phyloP scores from a whole-genome alignment of 805 yeast genomes.

The Candida methanosorbosa region DNA sequence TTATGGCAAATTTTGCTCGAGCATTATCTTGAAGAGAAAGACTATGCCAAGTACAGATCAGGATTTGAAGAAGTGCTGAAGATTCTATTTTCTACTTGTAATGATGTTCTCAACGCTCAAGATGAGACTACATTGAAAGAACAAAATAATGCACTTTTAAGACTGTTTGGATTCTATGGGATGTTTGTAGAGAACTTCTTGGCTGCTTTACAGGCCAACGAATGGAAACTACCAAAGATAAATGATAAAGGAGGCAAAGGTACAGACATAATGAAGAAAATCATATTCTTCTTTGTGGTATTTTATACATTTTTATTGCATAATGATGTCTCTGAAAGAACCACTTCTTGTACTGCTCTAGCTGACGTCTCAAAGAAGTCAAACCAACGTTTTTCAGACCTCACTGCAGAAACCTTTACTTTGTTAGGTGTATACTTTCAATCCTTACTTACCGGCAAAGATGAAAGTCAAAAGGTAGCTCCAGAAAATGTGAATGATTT shows the following conservation, averaged over 20 bases:
- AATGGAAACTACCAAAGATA: slow-evolving; percentile 25
- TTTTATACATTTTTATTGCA: slow-evolving; percentile 41
- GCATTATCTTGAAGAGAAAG: slow-evolving; percentile 31
- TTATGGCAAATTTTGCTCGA: slow-evolving; percentile 69
- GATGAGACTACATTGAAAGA: slow-evolving; percentile 16
- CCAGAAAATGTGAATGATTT: slow-evolving; percentile 30
- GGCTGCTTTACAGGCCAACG: slow-evolving; percentile 13
- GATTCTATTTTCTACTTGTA: background rate
- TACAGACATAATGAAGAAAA: slow-evolving; percentile 11
- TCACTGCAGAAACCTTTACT: slow-evolving; percentile 29
- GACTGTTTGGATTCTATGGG: slow-evolving; percentile 45
- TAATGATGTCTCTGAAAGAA: slow-evolving; percentile 39
- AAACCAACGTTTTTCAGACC: slow-evolving; percentile 36
- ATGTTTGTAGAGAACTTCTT: slow-evolving; percentile 35
- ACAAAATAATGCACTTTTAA: slow-evolving; percentile 35
- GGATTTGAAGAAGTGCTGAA: slow-evolving; percentile 47
- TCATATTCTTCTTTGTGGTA: slow-evolving; percentile 29
- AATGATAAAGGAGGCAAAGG: background rate
- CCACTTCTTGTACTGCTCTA: slow-evolving; percentile 31
- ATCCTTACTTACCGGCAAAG: background rate
- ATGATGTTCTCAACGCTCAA: slow-evolving; percentile 22
- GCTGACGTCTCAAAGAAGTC: slow-evolving; percentile 33
- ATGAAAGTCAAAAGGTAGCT: background rate
- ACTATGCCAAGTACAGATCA: slow-evolving; percentile 27
- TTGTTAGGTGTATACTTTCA: slow-evolving; percentile 31